Conservation (phyloP, 2,329 filamentous ascomycete genomes). For the Ambrosiella beaveri region DNA sequence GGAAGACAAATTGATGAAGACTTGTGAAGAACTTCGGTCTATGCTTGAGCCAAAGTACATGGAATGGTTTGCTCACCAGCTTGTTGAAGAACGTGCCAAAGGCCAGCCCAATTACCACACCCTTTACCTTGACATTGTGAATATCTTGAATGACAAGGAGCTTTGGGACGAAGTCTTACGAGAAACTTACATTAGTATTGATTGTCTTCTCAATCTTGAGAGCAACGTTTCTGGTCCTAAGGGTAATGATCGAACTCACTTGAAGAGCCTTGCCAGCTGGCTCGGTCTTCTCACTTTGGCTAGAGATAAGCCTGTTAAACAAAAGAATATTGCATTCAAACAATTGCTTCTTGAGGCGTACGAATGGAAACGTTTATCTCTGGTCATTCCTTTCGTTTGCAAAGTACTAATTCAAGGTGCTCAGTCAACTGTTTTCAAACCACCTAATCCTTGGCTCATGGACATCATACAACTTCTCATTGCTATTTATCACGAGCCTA, state of each 20-base stretch:
- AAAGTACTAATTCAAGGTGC: constrained; percentile 79
- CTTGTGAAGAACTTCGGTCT: constrained; percentile 65
- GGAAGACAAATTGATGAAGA: constrained; percentile 67
- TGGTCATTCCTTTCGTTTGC: constrained; percentile 95
- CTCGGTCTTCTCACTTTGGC: constrained; percentile 84
- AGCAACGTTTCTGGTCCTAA: constrained; percentile 41
- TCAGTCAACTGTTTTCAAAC: constrained; percentile 73
- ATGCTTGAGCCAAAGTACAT: constrained; percentile 67
- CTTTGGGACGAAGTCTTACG: constrained; percentile 82
- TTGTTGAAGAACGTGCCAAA: constrained; percentile 92
- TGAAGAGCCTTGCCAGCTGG: constrained; percentile 91
- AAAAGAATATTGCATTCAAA: constrained; percentile 94
- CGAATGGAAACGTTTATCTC: constrained; percentile 74
- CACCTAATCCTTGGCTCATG: constrained; percentile 95
- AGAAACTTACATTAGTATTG: constrained; percentile 77
- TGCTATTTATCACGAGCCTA: constrained; percentile 66
- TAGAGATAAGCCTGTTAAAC: constrained; percentile 85
- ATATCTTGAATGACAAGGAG: constrained; percentile 58
- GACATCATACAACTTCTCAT: constrained; percentile 83
- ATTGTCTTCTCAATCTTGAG: constrained; percentile 80
- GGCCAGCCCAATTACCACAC: constrained; percentile 94
- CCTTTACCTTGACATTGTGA: constrained; percentile 78
- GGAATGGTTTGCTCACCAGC: constrained; percentile 89
- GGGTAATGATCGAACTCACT: constrained; percentile 53
- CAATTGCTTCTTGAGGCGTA: constrained; percentile 86